These are phyloP conservation scores for Striga hermonthica DNA, from an alignment of 305 asterid species.

Conservation along the genomic window DNA sequence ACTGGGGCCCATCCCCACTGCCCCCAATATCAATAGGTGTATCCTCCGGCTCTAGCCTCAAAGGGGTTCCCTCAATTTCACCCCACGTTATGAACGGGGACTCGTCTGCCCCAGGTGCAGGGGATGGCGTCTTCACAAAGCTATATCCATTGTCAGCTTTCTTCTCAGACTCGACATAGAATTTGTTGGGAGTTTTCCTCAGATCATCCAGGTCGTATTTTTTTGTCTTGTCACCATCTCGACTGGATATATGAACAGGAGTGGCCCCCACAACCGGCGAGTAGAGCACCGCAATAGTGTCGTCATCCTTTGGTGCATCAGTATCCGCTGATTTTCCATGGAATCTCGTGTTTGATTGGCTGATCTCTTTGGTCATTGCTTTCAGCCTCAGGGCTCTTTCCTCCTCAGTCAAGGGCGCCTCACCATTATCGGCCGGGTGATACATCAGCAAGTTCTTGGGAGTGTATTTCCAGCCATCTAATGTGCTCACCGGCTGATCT, in stretches of 20 bases:
- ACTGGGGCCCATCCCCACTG: slow-evolving; percentile 77
- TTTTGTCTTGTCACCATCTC: slow-evolving; percentile 61
- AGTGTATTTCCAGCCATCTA: slow-evolving; percentile 85
- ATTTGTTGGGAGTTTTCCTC: slow-evolving; percentile 71
- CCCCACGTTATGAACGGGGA: slow-evolving; percentile 97
- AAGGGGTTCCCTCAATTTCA: slow-evolving; percentile 91
- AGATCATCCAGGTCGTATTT: slow-evolving; percentile 90
- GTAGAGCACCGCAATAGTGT: slow-evolving; percentile 62
- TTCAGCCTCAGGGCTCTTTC: slow-evolving; percentile 72
- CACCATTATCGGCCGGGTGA: slow-evolving; percentile 90
- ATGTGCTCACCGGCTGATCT: slow-evolving; percentile 67
- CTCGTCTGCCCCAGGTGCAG: slow-evolving; percentile 85
- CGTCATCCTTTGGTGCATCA: slow-evolving; percentile 42
- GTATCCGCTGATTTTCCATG: slow-evolving; percentile 59
- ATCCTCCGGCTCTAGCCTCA: slow-evolving; percentile 89
- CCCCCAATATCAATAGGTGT: slow-evolving; percentile 94
- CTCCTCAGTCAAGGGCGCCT: slow-evolving; percentile 66
- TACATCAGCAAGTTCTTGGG: slow-evolving; percentile 87
- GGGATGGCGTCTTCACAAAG: slow-evolving; percentile 92
- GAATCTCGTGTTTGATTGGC: slow-evolving; percentile 67
- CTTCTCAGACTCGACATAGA: slow-evolving; percentile 67
- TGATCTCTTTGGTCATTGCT: slow-evolving; percentile 75
- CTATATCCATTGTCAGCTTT: slow-evolving; percentile 86
- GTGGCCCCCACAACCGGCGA: slow-evolving; percentile 70
- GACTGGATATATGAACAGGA: slow-evolving; percentile 50